phyloP scores from a whole-genome alignment of 2,329 filamentous ascomycete species.

The Fusarium phyllophilum region DNA sequence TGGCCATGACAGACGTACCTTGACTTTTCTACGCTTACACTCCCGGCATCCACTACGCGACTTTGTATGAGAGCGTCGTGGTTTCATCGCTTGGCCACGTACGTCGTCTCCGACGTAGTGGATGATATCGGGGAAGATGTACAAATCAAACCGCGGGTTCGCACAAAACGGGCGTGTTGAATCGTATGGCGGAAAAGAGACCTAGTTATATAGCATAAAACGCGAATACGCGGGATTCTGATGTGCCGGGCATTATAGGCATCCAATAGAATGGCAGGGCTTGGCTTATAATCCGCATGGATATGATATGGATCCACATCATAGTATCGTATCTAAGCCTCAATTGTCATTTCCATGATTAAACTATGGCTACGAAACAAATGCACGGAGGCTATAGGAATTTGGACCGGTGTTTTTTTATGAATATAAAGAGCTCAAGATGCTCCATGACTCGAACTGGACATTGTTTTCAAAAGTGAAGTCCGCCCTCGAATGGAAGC shows the following conservation, averaged over 20 bases:
- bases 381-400: neutral
- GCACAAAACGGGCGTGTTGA: no score
- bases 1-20: neutral
- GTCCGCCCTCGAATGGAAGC: no score
- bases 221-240: neutral
- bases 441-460: neutral
- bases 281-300: neutral
- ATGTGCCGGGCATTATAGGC: neutral
- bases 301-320: neutral
- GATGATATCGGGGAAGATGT: no score
- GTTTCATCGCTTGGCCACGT: neutral
- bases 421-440: neutral
- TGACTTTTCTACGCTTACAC: neutral
- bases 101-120: no score
- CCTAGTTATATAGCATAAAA: neutral
- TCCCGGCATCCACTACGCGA: neutral
- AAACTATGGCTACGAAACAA: neutral
- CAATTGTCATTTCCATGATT: neutral
- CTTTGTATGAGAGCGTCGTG: neutral
- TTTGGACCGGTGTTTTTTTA: neutral
- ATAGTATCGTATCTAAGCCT: neutral
- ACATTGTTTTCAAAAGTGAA: accelerated
- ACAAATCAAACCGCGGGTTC: no score
- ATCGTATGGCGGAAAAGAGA: no score
- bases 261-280: neutral